Percentiles rank a stretch among this genome's conserved stretches.
phyloP scores from a whole-genome alignment of 352 stramenopile species.

The Phytopythium cucurbitacearum region DNA sequence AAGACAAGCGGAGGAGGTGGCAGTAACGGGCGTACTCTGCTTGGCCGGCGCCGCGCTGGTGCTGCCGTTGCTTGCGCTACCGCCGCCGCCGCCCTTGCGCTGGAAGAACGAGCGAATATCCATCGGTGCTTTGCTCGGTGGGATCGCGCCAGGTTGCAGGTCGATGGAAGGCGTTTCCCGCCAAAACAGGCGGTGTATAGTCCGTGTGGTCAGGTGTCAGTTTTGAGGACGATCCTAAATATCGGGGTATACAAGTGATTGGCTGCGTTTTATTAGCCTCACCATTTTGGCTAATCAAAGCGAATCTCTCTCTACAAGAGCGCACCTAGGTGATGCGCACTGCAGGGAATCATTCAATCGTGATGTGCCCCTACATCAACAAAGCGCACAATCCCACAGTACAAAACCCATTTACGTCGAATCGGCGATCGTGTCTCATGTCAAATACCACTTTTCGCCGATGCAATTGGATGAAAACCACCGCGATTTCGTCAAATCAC shows the following conservation, averaged over 20 bases:
- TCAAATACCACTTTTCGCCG: too few relatives aligned
- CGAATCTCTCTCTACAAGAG: slow-evolving; percentile 5
- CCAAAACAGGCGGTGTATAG: slow-evolving; percentile 11
- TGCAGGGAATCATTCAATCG: too few relatives aligned
- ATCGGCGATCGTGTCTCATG: too few relatives aligned
- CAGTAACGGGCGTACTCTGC: not conserved
- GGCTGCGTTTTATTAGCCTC: not conserved
- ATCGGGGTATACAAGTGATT: not conserved
- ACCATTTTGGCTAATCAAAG: too few relatives aligned
- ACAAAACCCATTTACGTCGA: too few relatives aligned
- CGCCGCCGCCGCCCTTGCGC: slow-evolving; percentile 27
- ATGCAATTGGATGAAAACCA: too few relatives aligned
- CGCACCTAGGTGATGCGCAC: not conserved
- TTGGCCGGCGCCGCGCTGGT: not conserved
- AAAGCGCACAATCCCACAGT: too few relatives aligned
- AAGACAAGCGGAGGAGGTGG: not conserved
- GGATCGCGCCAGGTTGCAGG: not conserved
- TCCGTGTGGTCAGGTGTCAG: slow-evolving; percentile 7
- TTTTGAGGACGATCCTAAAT: not conserved
- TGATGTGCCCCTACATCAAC: too few relatives aligned
- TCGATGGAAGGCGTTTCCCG: slow-evolving; percentile 11
- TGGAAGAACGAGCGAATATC: slow-evolving; percentile 87
- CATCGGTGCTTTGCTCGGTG: slow-evolving; percentile 21
- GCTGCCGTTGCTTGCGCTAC: not conserved
- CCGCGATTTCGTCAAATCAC: slow-evolving; percentile 2